phyloP scores from a whole-genome alignment of 495 filamentous ascomycete species.

The Penicillium cinerascens region DNA sequence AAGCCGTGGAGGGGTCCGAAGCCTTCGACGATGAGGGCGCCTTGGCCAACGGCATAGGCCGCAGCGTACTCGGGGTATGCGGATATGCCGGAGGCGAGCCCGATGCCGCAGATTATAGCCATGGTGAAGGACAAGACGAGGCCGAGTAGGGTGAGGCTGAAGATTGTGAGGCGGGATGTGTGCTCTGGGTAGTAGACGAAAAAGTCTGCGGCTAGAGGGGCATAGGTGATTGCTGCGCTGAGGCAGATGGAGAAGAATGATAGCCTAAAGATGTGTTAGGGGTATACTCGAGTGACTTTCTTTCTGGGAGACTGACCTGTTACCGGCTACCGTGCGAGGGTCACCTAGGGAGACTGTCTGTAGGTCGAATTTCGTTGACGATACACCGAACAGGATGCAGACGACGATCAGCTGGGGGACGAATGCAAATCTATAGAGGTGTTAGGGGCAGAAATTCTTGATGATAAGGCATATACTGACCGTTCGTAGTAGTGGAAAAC shows the following conservation, averaged over 20 bases:
- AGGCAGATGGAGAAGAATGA: conserved; percentile 68
- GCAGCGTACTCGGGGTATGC: conserved; percentile 49
- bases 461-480: conserved; percentile 25
- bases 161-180: conserved; percentile 39
- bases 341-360: conserved; percentile 47
- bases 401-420: conserved; percentile 63
- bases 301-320: conserved; percentile 33
- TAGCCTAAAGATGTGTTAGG: conserved; percentile 32
- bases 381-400: conserved; percentile 64
- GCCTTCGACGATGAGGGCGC: conserved; percentile 62
- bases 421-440: conserved; percentile 55
- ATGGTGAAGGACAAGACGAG: conserved; percentile 55
- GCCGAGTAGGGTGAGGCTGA: conserved; percentile 42
- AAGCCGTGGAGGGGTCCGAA: conserved; percentile 61
- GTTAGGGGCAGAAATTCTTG: no score
- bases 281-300: background rate
- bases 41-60: conserved; percentile 50
- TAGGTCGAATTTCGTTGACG: conserved; percentile 61
- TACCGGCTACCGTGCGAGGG: conserved; percentile 51
- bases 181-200: conserved; percentile 63
- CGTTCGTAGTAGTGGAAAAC: conserved; percentile 71
- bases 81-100: conserved; percentile 60
- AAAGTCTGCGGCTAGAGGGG: conserved; percentile 58
- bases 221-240: conserved; percentile 60
- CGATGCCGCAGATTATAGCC: conserved; percentile 63